Evolutionary conservation across 1,284 basidiomycete genomes (phyloP), one percentile per base, ranked within the genome.

Genomic region (Ustilago esculenta): DNA sequence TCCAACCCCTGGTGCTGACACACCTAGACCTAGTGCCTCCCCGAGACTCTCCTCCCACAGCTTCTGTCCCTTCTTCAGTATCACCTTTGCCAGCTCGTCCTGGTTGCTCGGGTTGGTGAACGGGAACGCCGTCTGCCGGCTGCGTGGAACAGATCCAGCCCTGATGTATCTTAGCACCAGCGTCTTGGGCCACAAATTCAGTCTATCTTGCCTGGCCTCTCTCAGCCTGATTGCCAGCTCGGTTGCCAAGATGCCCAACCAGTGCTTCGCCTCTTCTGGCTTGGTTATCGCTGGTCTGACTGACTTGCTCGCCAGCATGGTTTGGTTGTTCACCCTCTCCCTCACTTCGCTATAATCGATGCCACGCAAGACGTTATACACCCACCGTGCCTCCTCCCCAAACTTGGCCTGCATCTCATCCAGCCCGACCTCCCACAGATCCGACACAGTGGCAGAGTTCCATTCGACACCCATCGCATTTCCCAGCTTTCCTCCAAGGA

Each of bases 401-500:
- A 93, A 91, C 37, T 89, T 91, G 50, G 84, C 84, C 80, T 93
- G 91, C 84, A 95, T 88, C 67, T 93, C 91, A 15, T 89, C 90
- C 88, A 82, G 75, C 8, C 83, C 61, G 0, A 86, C 83, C 0
- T 74, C 75, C 51, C 85, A 81, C 5, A 80, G 85, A 78, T 98
- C 94, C 1, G 89, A 90, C 1, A 98, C 93, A 1, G 90, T 94
- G 1, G 66, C 67, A 11, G 90, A 90, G 7, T 88, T 92, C 79
- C 92, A 98, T 78, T 93, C 90, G 56, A 89, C 87, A 0, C 92
- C 92, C 27, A 99, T 85, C 0, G 92, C 90, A 43, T 88, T 87
- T 1, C 96, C 95, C 0, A 98, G 87, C 83, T 98, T 98, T 5
- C 96, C 95, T 1, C 95, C 95, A 0, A 99, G 85, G 73, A 92